Evolutionary conservation across 148 eudicot species (phyloP), one percentile per base, ranked within the genome.

Genomic region (Diospyros kaki): DNA sequence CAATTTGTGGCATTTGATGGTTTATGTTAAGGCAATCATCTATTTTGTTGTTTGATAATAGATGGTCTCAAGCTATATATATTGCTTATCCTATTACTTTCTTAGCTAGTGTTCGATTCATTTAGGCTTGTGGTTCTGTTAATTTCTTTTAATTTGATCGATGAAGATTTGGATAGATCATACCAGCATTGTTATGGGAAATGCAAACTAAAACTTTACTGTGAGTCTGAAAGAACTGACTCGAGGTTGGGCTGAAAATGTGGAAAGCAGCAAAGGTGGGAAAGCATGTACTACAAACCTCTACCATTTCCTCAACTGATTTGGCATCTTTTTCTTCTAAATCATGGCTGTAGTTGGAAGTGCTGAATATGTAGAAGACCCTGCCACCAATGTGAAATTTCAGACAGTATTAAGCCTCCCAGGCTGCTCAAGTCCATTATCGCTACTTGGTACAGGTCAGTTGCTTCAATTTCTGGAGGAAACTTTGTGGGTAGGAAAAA

Each of bases 391-490:
- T 46, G 94, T 92, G 78, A 89, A 88, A 60, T 92, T 95, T 76
- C 89, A 80, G 62, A 85, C 76, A 69, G 74, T 87, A 64, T 48
- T 92, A 76, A 78, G 69, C 81, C 82, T 86, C 73, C 96, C 98
- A 61, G 96, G 93, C 63, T 95, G 94, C 78, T 90, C 96, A 58
- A 87, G 77, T 67, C 80, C 91, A 41, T 83, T 92, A 77, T 86
- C 93, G 44, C 87, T 94, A 80, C 88, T 94, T 64, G 97, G 97
- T 80, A 90, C 88, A 28, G 98, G 97, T 94, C 73, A 81, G 89
- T 75, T 71, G 18, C 65, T 53, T 6, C 64, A 61, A 52, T 64
- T 71, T 46, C 2, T 18, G 17, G 45, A 38, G 4, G 39, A 17
- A 14, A 15, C 65, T 54, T 50, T 6, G 40, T 10, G 11, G 44